Conservation (phyloP, 1,284 basidiomycete genomes). For the Microbotryomycetes sp. region DNA sequence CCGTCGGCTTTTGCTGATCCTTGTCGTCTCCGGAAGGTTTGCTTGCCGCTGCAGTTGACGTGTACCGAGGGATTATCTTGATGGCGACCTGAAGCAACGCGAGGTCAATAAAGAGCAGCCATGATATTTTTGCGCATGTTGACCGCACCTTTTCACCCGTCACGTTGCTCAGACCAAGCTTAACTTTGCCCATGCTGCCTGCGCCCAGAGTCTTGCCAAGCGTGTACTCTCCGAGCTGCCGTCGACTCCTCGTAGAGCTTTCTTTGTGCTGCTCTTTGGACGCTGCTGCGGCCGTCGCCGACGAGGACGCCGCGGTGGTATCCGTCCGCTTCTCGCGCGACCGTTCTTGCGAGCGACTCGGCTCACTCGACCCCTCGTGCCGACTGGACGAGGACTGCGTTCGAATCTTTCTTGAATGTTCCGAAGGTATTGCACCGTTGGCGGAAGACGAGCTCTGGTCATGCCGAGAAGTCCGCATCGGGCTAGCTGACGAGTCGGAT, state of each 20-base stretch:
- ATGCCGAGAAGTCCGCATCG: background rate
- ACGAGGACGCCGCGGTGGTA: background rate
- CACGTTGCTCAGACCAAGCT: conserved; percentile 81
- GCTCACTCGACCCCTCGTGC: background rate
- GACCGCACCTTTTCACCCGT: conserved; percentile 81
- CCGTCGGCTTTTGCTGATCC: conserved; percentile 11
- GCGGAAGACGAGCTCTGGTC: background rate
- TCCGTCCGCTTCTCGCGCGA: background rate
- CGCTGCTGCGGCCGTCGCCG: background rate
- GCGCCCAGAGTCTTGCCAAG: conserved; percentile 95
- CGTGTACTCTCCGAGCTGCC: conserved; percentile 83
- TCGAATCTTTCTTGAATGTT: background rate
- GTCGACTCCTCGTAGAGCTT: conserved; percentile 28
- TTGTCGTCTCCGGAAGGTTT: conserved; percentile 31
- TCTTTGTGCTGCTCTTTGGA: conserved; percentile 1
- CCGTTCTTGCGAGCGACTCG: background rate
- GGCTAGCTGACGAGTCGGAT: background rate
- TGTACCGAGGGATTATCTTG: conserved; percentile 88
- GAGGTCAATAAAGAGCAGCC: conserved; percentile 17
- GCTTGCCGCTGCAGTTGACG: conserved; percentile 48
- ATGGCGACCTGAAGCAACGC: conserved; percentile 83
- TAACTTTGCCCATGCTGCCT: conserved; percentile 99
- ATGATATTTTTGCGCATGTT: background rate
- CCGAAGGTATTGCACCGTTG: background rate
- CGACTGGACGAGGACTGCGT: no score